Base-by-base conservation (phyloP, 768 basidiomycete genomes). In the Psilocybe sp. region DNA sequence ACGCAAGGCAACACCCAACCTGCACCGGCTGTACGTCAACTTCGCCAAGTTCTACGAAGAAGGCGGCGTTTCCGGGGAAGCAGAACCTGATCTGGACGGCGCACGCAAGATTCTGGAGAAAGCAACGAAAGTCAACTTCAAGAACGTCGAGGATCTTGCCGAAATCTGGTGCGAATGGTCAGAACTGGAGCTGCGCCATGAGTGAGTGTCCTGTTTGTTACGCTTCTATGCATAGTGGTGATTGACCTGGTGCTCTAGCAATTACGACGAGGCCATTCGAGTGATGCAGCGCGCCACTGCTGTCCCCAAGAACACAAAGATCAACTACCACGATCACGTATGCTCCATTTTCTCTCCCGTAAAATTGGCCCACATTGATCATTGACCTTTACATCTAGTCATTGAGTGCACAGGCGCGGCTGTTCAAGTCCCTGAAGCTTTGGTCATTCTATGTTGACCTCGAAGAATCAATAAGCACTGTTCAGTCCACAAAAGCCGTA, bases 91-190 rank as follows among this genome's bases (percentile, higher is more conserved):
- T 60, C 68, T 98, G 1, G 84, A 84, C 42, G 89, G 82, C 57
- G 90, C 96, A 4, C 83, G 95, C 37, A 95, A 95, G 71, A 88
- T 98, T 23, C 71, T 98, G 33, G 94, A 98, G 64, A 96, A 92
- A 67, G 96, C 84, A 4, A 89, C 89, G 3, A 91, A 89, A 59
- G 84, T 97, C 37, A 89, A 88, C 62, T 98, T 94, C 76, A 92
- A 87, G 68, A 77, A 82, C n/a, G 95, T 99, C 9, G 96, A 99
- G 64, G 97, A 99, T 60, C 77, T 99, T 18, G 97, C 97, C 0
- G 97, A 98, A 66, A 81, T 98, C 12, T 99, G 97, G 97, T 98
- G 95, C 61, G 97, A 98, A 70, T 98, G 97, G 96, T 84, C 97
- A 6, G 97, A 99, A 69, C 85, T 98, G 87, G 97, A 99, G 65